phyloP scores from a whole-genome alignment of 2,329 filamentous ascomycete genomes.

The Gaeumannomyces sp. region DNA sequence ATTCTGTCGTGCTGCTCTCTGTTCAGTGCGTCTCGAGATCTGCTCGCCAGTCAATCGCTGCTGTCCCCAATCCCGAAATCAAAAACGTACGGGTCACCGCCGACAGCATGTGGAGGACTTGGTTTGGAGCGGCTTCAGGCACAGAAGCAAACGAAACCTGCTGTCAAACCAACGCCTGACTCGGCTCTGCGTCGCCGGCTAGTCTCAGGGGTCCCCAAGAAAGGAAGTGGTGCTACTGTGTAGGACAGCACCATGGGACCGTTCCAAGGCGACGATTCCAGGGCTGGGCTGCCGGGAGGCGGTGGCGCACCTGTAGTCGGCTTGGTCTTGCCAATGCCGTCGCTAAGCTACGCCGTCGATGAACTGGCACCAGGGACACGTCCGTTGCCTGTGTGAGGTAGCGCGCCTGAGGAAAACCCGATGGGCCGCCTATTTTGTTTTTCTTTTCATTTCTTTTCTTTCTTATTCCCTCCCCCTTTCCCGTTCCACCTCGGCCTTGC shows the following conservation, averaged over 20 bases:
- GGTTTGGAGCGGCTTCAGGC: neutral
- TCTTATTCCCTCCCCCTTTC: neutral
- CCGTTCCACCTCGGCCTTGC: no score
- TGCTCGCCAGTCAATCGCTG: no score
- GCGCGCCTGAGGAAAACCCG: neutral
- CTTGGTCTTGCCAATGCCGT: neutral
- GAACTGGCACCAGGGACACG: neutral
- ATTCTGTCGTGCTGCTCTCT: neutral
- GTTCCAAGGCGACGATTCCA: neutral
- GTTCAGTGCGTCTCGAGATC: no score
- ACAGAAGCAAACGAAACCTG: neutral
- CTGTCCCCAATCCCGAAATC: no score
- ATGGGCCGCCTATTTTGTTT: neutral
- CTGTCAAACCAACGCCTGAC: neutral
- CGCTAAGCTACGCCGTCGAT: neutral
- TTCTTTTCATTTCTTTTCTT: neutral
- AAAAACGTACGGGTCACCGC: neutral
- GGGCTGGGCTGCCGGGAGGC: no score
- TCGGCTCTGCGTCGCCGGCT: neutral
- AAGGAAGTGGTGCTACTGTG: neutral
- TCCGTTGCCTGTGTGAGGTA: neutral
- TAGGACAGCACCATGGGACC: neutral
- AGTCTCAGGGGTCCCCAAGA: neutral
- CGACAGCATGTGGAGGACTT: neutral
- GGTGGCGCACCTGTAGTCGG: neutral